These are phyloP conservation scores for Salix koriyanagi DNA, from an alignment of 345 rosid species.

Conservation along the genomic window DNA sequence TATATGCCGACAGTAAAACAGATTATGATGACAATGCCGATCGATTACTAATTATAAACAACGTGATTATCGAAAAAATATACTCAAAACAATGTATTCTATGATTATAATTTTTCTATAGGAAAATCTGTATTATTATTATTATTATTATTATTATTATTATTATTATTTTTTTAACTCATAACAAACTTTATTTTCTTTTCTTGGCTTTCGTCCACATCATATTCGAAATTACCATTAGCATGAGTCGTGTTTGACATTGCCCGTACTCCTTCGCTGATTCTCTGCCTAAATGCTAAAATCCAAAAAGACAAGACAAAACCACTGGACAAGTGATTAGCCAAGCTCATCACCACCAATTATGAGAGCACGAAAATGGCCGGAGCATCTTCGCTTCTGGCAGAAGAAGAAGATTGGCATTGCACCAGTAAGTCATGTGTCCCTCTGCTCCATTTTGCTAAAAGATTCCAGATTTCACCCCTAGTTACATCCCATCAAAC, in stretches of 20 bases:
- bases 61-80: too few species aligned
- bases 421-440: neutral
- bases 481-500: neutral
- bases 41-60: too few species aligned
- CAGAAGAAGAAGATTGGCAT: neutral
- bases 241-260: neutral
- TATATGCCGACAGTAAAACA: too few species aligned
- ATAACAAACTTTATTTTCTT: too few species aligned
- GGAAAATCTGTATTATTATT: too few species aligned
- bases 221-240: too few species aligned
- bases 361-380: constrained; percentile 7
- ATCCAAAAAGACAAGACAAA: neutral
- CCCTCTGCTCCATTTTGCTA: neutral
- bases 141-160: too few species aligned
- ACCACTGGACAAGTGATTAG: neutral
- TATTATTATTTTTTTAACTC: too few species aligned
- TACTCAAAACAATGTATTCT: too few species aligned
- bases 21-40: too few species aligned
- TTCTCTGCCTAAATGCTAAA: neutral
- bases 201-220: too few species aligned
- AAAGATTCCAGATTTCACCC: neutral
- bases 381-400: neutral
- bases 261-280: neutral
- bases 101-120: too few species aligned
- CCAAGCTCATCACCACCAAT: neutral